Conservation (phyloP, 2,329 filamentous ascomycete genomes). For the Hansfordia pulvinata region DNA sequence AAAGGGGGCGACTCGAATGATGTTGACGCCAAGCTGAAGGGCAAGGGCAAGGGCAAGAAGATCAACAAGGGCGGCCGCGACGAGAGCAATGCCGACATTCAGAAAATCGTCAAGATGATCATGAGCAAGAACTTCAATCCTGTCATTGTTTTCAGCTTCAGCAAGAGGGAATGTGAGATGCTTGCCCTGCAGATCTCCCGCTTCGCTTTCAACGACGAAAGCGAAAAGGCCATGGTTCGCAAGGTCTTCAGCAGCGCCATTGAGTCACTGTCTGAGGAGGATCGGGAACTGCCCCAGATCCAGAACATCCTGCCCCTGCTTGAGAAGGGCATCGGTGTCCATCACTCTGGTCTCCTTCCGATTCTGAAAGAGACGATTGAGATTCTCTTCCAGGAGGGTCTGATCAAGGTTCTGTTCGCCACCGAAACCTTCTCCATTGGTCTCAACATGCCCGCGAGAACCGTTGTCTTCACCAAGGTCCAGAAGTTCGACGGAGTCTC, state of each 20-base stretch:
- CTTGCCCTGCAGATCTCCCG: constrained; percentile 77
- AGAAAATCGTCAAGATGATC: constrained; percentile 98
- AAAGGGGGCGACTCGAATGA: constrained; percentile 77
- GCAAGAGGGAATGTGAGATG: constrained; percentile 90
- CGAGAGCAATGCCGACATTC: constrained; percentile 66
- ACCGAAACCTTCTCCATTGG: constrained; percentile 99
- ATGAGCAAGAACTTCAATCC: constrained; percentile 96
- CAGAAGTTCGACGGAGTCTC: constrained; percentile 84
- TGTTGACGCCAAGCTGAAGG: constrained; percentile 65
- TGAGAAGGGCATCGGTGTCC: constrained; percentile 85
- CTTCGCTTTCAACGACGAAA: constrained; percentile 90
- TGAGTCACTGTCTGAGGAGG: constrained; percentile 82
- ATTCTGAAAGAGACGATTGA: constrained; percentile 98
- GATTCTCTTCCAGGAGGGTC: constrained; percentile 93
- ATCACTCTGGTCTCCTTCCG: constrained; percentile 88
- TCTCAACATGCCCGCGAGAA: constrained; percentile 98
- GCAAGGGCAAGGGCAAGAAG: constrained; percentile 85
- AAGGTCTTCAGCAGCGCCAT: constrained; percentile 93
- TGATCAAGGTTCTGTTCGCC: constrained; percentile 96
- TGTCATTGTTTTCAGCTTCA: constrained; percentile 98
- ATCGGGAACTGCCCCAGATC: constrained; percentile 81
- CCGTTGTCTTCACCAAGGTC: constrained; percentile 95
- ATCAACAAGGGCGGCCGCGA: constrained; percentile 75
- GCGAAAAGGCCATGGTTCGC: constrained; percentile 84
- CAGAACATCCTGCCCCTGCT: constrained; percentile 78